phyloP scores from a whole-genome alignment of 140 eudicot genomes.

The Anethum foeniculum region DNA sequence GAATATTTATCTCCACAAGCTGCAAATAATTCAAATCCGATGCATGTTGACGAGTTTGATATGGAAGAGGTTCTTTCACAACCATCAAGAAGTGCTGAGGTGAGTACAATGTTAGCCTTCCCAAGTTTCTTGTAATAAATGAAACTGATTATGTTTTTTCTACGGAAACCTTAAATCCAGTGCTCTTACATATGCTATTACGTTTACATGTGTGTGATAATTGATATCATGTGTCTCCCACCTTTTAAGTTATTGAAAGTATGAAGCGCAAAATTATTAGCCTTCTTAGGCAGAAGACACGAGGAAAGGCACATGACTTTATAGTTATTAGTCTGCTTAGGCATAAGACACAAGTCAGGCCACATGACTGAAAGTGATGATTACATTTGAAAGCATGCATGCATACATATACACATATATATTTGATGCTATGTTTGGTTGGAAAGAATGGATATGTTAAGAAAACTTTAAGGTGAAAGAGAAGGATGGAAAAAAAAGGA shows the following conservation, averaged over 20 bases:
- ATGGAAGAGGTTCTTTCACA: slow-evolving; percentile 26
- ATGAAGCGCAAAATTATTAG: neutral
- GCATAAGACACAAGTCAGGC: neutral
- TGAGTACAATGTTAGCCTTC: slow-evolving; percentile 12
- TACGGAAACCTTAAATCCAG: neutral
- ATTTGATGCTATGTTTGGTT: neutral
- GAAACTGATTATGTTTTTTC: neutral
- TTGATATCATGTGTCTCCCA: neutral
- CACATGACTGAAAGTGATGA: neutral
- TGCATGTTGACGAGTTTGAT: slow-evolving; percentile 18
- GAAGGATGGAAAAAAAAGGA: neutral
- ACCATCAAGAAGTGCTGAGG: slow-evolving; percentile 52
- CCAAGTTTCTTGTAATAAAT: neutral
- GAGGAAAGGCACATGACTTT: neutral
- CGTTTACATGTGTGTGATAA: neutral
- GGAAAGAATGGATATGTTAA: neutral
- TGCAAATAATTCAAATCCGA: slow-evolving; percentile 26
- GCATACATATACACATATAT: neutral
- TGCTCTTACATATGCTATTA: neutral
- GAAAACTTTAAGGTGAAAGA: neutral
- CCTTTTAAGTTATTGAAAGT: neutral
- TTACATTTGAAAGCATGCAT: neutral
- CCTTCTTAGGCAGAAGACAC: neutral
- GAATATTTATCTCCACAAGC: slow-evolving; percentile 35
- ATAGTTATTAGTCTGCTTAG: neutral